phyloP scores from a whole-genome alignment of 352 stramenopile species.

The Blastocystis sp. region DNA sequence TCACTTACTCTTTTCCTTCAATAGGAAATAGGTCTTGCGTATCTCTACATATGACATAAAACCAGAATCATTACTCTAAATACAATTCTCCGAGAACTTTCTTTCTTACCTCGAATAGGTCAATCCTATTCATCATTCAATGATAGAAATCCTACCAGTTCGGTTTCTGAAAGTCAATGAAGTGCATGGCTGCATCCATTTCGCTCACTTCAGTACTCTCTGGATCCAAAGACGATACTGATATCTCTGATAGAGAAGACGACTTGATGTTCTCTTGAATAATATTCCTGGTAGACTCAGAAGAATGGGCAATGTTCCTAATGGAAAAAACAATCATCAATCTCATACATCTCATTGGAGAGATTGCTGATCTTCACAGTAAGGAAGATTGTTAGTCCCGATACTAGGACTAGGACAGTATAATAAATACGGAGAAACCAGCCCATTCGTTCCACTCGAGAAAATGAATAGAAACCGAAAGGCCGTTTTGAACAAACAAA shows the following conservation, averaged over 20 bases:
- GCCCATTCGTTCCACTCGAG: neutral
- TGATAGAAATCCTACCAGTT: neutral
- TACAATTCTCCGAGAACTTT: constrained; percentile 31
- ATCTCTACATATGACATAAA: neutral
- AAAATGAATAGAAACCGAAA: neutral
- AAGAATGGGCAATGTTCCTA: neutral
- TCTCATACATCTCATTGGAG: neutral
- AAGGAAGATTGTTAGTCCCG: neutral
- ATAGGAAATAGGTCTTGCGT: constrained; percentile 2
- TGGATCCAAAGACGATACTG: neutral
- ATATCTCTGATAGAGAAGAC: neutral
- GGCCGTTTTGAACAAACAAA: constrained; percentile 24
- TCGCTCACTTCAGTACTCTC: neutral
- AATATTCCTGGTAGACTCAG: neutral
- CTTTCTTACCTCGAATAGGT: constrained; percentile 33
- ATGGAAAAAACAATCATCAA: neutral
- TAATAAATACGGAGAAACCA: constrained; percentile 34
- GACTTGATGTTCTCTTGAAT: neutral
- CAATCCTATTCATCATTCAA: neutral
- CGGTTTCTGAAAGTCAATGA: constrained; percentile 42
- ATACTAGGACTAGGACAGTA: constrained; percentile 5
- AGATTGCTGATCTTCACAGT: neutral
- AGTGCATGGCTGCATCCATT: constrained; percentile 52
- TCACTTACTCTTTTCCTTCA: neutral
- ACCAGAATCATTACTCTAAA: neutral